Percentiles rank a stretch among this genome's conserved stretches.
These are phyloP conservation scores for Pleurotus djamor DNA, from an alignment of 768 basidiomycete genomes.

Conservation along the genomic window DNA sequence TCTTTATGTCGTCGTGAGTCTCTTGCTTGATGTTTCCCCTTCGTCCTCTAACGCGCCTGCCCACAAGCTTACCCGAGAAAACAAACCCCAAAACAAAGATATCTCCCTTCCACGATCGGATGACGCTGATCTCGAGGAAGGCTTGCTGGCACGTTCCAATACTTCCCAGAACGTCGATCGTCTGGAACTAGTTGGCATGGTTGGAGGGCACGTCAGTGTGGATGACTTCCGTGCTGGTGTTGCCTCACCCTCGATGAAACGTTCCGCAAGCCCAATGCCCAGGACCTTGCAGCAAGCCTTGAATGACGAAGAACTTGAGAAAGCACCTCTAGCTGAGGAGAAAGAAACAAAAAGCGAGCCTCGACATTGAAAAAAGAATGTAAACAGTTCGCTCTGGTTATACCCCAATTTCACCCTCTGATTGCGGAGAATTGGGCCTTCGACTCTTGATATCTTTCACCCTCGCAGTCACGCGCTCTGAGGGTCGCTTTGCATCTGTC, in stretches of 20 bases:
- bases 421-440: too few species aligned
- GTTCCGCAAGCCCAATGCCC: neutral
- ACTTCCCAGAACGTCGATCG: neutral
- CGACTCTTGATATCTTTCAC: too few species aligned
- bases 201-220: neutral
- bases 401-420: too few species aligned
- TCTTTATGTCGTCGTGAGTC: slow-evolving; percentile 46
- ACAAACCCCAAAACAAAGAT: neutral
- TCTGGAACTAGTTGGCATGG: neutral
- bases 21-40: neutral
- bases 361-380: neutral
- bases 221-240: slow-evolving; percentile 2
- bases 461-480: too few species aligned
- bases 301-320: neutral
- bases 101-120: neutral
- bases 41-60: neutral
- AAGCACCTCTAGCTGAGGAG: neutral
- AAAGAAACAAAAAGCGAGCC: neutral
- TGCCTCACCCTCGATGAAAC: slow-evolving; percentile 4
- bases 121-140: slow-evolving; percentile 9
- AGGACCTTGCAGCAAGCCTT: neutral
- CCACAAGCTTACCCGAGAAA: slow-evolving; percentile 6
- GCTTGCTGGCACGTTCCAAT: slow-evolving; percentile 2
- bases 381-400: too few species aligned
- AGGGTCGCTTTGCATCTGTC: too few species aligned